Conservation (phyloP, 2,329 filamentous ascomycete genomes). For the Arthroderma sp. region DNA sequence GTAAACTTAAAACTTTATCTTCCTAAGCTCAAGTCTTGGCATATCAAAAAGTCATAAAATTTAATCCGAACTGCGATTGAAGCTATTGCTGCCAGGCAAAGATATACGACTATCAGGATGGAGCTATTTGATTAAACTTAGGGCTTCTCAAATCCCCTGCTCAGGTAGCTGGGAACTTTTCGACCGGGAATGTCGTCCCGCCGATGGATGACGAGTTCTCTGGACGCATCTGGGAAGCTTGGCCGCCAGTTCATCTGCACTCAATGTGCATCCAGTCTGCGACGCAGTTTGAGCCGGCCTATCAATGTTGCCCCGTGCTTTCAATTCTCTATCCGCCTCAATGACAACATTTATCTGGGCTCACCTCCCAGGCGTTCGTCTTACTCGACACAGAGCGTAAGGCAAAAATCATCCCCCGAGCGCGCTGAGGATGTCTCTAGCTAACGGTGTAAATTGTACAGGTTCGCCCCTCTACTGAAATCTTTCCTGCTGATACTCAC, state of each 20-base stretch:
- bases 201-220: background rate
- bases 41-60: background rate
- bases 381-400: background rate
- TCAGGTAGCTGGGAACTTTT: background rate
- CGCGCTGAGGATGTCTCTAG: background rate
- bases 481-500: background rate
- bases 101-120: background rate
- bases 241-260: background rate
- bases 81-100: background rate
- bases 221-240: background rate
- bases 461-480: background rate
- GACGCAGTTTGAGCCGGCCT: background rate
- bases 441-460: background rate
- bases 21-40: background rate
- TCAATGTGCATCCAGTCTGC: background rate
- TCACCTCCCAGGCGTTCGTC: background rate
- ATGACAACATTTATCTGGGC: background rate
- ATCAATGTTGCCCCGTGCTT: background rate
- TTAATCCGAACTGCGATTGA: background rate
- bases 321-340: background rate
- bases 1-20: background rate
- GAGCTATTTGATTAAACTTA: background rate
- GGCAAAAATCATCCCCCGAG: background rate
- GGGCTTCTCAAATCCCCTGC: background rate
- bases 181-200: background rate